These are phyloP conservation scores for Periglandula ipomoeae DNA, from an alignment of 2,329 filamentous ascomycete genomes.

Conservation along the genomic window DNA sequence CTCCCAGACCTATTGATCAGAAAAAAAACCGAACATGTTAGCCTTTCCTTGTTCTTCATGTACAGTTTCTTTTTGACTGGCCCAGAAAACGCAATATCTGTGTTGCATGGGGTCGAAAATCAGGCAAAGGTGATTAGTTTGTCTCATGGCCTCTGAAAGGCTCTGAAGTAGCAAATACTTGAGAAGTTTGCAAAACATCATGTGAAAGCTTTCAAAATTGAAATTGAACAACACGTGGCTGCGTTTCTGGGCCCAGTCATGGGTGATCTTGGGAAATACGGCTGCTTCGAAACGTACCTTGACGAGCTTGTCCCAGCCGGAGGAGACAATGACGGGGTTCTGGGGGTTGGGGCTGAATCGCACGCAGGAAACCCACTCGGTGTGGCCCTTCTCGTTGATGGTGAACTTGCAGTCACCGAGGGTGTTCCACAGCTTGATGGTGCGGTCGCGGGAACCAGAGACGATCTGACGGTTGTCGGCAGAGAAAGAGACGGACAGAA, in stretches of 20 bases:
- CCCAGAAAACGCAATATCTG: neutral
- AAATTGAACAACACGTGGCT: conserved; percentile 1
- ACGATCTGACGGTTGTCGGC: conserved; percentile 99
- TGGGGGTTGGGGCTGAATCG: conserved; percentile 99
- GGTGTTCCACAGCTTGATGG: conserved; percentile 99
- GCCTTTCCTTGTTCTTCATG: neutral
- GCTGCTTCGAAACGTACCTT: conserved; percentile 63
- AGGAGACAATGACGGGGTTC: conserved; percentile 98
- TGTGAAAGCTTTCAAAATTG: conserved; percentile 30
- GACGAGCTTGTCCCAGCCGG: conserved; percentile 99
- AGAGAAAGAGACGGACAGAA: conserved; percentile 99
- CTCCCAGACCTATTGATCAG: conserved; percentile 90
- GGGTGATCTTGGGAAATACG: neutral
- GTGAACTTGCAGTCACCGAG: conserved; percentile 99
- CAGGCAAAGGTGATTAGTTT: conserved; percentile 84
- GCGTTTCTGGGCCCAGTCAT: neutral
- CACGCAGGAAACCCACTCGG: conserved; percentile 99
- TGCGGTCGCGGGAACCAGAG: conserved; percentile 94
- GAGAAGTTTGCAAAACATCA: conserved; percentile 79
- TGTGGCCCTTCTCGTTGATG: conserved; percentile 99
- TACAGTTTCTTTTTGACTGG: neutral
- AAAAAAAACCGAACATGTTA: conserved; percentile 6
- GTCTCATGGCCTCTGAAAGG: conserved; percentile 84
- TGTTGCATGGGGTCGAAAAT: conserved; percentile 29
- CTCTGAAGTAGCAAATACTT: conserved; percentile 99